Base-by-base conservation (phyloP, 83 land plant genomes). In the Diphasiastrum complanatum region DNA sequence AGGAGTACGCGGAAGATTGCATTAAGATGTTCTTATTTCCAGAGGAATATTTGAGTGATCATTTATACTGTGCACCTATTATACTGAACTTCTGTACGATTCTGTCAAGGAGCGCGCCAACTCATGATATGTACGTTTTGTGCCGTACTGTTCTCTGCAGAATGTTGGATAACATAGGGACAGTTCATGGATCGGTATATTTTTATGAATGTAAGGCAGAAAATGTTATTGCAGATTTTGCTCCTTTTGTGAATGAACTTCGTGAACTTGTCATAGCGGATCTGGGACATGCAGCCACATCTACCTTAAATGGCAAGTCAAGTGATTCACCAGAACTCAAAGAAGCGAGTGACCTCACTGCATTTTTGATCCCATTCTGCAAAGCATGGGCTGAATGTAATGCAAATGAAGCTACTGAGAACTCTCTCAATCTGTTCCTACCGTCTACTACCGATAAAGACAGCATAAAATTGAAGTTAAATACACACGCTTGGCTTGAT, bases 41-140 rank as follows among this genome's bases (percentile, higher is more conserved):
- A 4, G 56, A 52, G 1, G 77, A 73, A 24, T 66, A 65, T 30
- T 62, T 81, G 34, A 82, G 80, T 0, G 58, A 70, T 31, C 50
- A 56, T n/a, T 25, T 79, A 8, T 78, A 80, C 35, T 83, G 77
- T 38, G 81, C 78, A 5, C 76, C 79, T 2, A 69, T 93, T 33
- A 74, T 93, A 33, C 59, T 93, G 48, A 85, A 83, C 27, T 89
- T 93, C 66, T 93, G 89, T 64, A 81, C 76, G 73, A 63, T 83
- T 69, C 78, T 89, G 20, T 66, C 72, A 33, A 67, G 55, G 33
- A 68, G 65, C 64, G 81, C 67, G 0, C 63, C 50, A 47, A 63
- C 49, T 33, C 73, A 70, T 47, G 36, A 66, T 50, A 63, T 93
- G 30, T 93, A 93, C 63, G 11, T 63, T 0, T 12, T 34, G 1